These are phyloP conservation scores for Clausena lansium DNA, from an alignment of 345 rosid genomes.

Conservation along the genomic window DNA sequence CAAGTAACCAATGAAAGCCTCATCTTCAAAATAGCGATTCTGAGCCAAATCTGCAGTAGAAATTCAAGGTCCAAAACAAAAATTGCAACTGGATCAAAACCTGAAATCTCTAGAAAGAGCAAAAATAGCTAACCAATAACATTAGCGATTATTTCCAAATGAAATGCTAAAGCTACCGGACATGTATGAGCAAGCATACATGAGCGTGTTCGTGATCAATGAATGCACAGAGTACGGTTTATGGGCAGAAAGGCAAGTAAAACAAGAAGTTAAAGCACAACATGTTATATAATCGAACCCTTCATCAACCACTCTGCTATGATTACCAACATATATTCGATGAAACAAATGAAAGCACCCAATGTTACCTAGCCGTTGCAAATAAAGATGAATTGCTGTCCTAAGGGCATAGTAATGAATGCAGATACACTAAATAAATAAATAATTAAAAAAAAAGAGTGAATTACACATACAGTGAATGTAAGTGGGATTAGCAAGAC, in stretches of 20 bases:
- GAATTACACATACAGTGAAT: conserved; percentile 65
- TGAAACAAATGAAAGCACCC: background rate
- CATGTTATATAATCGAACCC: background rate
- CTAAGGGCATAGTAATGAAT: background rate
- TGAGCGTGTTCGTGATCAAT: background rate
- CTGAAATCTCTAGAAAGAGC: background rate
- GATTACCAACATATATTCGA: background rate
- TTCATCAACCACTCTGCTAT: background rate
- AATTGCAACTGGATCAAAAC: background rate
- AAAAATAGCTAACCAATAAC: background rate
- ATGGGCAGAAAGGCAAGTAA: background rate
- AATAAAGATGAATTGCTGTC: background rate
- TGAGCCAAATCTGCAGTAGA: conserved; percentile 64
- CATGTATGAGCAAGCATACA: background rate
- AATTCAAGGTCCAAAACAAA: background rate
- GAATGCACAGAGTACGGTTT: background rate
- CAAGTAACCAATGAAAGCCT: conserved; percentile 93
- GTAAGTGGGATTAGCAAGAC: conserved; percentile 96
- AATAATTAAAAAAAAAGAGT: background rate
- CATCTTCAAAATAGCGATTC: conserved; percentile 97
- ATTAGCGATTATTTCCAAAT: background rate
- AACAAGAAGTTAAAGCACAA: background rate
- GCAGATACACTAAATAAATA: background rate
- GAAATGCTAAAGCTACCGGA: background rate
- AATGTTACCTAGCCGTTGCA: background rate